Conservation (phyloP, 257 asterid genomes). For the Solanum rostratum region DNA sequence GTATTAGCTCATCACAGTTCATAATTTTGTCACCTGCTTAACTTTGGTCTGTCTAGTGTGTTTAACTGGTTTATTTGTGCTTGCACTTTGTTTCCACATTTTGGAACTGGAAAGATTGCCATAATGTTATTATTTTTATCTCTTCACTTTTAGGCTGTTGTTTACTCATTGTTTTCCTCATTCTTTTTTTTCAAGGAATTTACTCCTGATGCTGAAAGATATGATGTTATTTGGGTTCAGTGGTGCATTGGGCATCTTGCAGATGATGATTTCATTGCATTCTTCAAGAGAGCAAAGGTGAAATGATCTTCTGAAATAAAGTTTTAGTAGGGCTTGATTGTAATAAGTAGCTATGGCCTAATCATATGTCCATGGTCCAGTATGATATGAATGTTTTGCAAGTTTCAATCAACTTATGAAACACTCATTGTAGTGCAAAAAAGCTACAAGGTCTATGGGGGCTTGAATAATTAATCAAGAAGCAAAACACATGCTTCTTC, state of each 20-base stretch:
- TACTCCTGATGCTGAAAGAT: conserved; percentile 75
- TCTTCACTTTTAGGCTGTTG: background rate
- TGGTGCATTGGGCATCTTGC: conserved; percentile 99
- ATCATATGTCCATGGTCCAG: background rate
- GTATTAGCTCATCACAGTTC: background rate
- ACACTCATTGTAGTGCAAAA: background rate
- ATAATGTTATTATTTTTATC: background rate
- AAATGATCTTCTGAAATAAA: background rate
- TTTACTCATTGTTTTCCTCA: background rate
- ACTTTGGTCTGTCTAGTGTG: background rate
- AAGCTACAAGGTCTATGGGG: background rate
- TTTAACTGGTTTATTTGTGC: background rate
- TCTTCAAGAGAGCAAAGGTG: conserved; percentile 85
- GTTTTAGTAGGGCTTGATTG: background rate
- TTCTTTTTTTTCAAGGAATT: conserved; percentile 49
- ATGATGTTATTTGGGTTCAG: conserved; percentile 90
- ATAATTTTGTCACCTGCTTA: background rate
- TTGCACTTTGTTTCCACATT: background rate
- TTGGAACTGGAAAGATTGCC: background rate
- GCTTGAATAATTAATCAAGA: background rate
- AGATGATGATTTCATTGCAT: conserved; percentile 79
- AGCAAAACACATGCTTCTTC: background rate
- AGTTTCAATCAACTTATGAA: background rate
- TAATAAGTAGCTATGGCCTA: background rate
- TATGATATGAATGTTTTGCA: background rate